Base-by-base conservation (phyloP, 805 yeast genomes). In the Teunomyces stri region DNA sequence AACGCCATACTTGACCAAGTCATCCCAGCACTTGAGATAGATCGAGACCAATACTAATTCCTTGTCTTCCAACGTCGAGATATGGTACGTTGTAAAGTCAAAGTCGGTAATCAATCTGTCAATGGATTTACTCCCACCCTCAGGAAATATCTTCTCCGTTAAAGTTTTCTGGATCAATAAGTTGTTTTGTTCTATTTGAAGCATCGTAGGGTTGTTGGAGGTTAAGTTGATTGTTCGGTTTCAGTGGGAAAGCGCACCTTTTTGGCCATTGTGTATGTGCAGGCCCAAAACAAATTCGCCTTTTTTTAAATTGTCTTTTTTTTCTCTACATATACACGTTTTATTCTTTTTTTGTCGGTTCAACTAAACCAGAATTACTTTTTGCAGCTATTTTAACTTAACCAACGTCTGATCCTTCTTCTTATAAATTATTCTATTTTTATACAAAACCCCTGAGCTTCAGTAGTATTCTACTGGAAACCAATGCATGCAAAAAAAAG, bases 31-130 rank as follows among this genome's bases (percentile, higher is more conserved):
- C 65, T 85, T 87, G 64, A 89, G 80, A 52, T 78, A 80, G 44
- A 89, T 73, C 20, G 94, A 85, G 21, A 89, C 70, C 53, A 86
- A 70, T 49, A 89, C 68, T 62, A 78, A 60, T 30, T 83, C 66
- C 69, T 85, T 88, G 50, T 81, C 74, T 55, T 84, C 90, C 13
- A 65, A 48, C n/a, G 95, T 92, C 42, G 96, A 85, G 51, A 94
- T 75, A 66, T 92, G 98, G 69, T 87, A 91, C 27, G 94, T 87
- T 43, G 97, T 96, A 70, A 89, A 89, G 68, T 94, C 99, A 59
- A 94, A 94, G 72, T 94, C 99, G 34, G 96, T 85, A 52, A 94
- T 81, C 51, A 92, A 83, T 65, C 97, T 81, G 68, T 94, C 97
- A 52, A 89, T 74, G 5, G 81, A 69, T 42, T 77, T 70, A 37